These are phyloP conservation scores for Aspergillus quadricinctus DNA, from an alignment of 2,329 filamentous ascomycete genomes.

Conservation along the genomic window DNA sequence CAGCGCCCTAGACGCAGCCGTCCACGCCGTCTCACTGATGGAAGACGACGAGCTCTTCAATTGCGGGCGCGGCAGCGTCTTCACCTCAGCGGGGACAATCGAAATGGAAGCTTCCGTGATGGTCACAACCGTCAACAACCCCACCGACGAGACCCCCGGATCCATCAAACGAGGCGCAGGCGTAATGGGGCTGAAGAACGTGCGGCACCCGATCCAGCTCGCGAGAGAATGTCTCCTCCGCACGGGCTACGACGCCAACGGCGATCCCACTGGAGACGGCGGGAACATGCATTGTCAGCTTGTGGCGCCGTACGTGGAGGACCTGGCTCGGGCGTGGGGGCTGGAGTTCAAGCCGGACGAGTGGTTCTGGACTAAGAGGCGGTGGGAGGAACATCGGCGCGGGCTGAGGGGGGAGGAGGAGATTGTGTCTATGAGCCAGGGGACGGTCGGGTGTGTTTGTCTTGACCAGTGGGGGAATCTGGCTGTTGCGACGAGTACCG, in stretches of 20 bases:
- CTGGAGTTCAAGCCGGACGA: constrained; percentile 63
- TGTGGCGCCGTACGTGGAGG: constrained; percentile 64
- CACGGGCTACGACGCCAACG: constrained; percentile 52
- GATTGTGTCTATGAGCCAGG: constrained; percentile 60
- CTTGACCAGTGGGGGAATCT: constrained; percentile 71
- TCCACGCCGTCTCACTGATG: constrained; percentile 68
- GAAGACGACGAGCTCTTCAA: constrained; percentile 84
- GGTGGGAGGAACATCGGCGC: constrained; percentile 72
- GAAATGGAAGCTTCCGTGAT: constrained; percentile 85
- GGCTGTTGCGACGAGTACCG: constrained; percentile 63
- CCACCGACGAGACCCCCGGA: constrained; percentile 23
- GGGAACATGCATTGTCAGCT: constrained; percentile 60
- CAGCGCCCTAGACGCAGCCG: constrained; percentile 67
- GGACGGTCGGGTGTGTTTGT: constrained; percentile 78
- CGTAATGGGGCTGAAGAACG: constrained; percentile 65
- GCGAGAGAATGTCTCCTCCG: constrained; percentile 65
- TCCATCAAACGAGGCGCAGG: constrained; percentile 72
- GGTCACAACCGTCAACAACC: constrained; percentile 54
- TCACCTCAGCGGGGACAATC: constrained; percentile 75
- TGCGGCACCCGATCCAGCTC: constrained; percentile 76
- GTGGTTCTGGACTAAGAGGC: constrained; percentile 74
- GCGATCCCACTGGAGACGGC: constrained; percentile 41
- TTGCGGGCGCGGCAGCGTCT: constrained; percentile 76
- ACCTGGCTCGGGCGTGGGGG: constrained; percentile 58
- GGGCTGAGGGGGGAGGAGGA: constrained; percentile 46